Percentiles rank a stretch among this genome's conserved stretches.
These are phyloP conservation scores for Larix kaempferi DNA, from an alignment of 75 land plant species.

Conservation along the genomic window DNA sequence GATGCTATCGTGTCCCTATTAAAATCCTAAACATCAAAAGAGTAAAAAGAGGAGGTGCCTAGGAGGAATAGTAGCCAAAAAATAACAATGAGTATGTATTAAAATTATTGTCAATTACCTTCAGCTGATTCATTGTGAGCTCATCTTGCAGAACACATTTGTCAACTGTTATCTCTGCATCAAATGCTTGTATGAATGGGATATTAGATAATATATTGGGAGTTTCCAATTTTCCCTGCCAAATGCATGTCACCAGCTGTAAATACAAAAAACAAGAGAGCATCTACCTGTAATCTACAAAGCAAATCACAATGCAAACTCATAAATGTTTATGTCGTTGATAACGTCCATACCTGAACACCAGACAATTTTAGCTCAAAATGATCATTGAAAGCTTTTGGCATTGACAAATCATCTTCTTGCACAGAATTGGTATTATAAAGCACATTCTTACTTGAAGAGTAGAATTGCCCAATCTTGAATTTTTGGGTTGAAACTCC, in stretches of 20 bases:
- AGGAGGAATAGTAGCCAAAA: too few species aligned
- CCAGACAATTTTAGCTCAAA: conserved; percentile 34
- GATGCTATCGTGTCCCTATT: too few species aligned
- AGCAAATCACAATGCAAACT: background rate
- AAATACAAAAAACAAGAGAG: too few species aligned
- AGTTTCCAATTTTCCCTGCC: conserved; percentile 37
- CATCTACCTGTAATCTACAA: background rate
- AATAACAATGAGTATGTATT: too few species aligned
- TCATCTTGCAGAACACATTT: conserved; percentile 52
- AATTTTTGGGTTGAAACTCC: background rate
- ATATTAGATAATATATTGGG: conserved; percentile 14
- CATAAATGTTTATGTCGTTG: background rate
- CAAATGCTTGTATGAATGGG: conserved; percentile 35
- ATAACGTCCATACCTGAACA: conserved; percentile 31
- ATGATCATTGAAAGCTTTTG: conserved; percentile 39
- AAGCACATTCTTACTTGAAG: background rate
- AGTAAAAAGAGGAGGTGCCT: too few species aligned
- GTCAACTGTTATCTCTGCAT: conserved; percentile 17
- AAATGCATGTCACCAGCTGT: too few species aligned
- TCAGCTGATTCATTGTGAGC: conserved; percentile 34
- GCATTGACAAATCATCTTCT: conserved; percentile 2
- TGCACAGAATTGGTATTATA: background rate
- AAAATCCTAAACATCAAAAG: too few species aligned
- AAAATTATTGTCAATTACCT: conserved; percentile 24
- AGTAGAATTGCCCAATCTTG: background rate